These are phyloP conservation scores for Aspergillus bombycis DNA, from an alignment of 2,329 filamentous ascomycete genomes.

Conservation along the genomic window DNA sequence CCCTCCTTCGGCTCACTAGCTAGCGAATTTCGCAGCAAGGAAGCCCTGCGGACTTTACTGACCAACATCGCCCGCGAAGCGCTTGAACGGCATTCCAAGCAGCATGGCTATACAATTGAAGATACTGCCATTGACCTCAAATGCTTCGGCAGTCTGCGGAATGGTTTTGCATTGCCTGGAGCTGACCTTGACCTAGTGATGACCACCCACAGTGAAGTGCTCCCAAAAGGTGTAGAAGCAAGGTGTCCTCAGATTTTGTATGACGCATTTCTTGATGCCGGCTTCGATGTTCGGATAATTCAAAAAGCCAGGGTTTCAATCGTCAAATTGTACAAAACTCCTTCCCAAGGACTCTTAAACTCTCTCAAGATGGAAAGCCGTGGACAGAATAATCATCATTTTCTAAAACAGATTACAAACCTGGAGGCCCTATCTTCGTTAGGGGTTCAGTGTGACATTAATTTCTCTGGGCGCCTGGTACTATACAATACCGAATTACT, in stretches of 20 bases:
- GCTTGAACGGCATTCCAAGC: neutral
- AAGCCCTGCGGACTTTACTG: neutral
- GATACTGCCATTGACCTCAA: constrained; percentile 1
- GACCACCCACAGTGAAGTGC: neutral
- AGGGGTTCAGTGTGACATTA: neutral
- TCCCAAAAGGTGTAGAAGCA: neutral
- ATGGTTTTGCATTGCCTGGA: constrained; percentile 2
- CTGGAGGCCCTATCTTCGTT: too few species aligned
- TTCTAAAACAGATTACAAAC: neutral
- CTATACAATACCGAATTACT: constrained; percentile 5
- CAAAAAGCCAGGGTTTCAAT: neutral
- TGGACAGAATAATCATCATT: neutral
- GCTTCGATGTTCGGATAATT: neutral
- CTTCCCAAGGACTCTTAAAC: neutral
- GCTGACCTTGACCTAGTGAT: neutral
- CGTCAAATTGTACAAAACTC: neutral
- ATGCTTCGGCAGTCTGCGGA: constrained; percentile 3
- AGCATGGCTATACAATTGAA: neutral
- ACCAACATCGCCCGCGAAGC: neutral
- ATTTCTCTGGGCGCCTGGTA: neutral
- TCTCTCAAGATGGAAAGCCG: neutral
- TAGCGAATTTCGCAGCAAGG: neutral
- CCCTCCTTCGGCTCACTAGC: neutral
- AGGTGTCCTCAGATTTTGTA: neutral
- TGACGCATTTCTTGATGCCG: neutral